A percentile compares a stretch with the other conserved stretches of the same genome.
phyloP scores from a whole-genome alignment of 805 yeast genomes.

The Yarrowia phangngaensis region DNA sequence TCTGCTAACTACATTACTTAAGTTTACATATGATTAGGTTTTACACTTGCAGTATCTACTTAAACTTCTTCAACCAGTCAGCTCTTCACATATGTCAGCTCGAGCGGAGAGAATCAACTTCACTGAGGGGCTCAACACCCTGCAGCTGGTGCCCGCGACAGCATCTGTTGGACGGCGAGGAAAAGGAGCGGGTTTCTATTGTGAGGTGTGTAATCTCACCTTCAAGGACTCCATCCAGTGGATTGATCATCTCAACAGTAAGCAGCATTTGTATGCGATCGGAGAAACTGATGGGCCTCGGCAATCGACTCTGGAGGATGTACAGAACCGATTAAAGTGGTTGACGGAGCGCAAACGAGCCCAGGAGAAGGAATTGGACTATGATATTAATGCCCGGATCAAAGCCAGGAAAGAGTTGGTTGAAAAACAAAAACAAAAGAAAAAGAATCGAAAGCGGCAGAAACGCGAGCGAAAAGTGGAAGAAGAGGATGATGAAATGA shows the following conservation, averaged over 20 bases:
- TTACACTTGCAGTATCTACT: background rate
- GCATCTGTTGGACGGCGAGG: constrained; percentile 44
- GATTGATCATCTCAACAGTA: constrained; percentile 78
- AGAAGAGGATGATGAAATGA: constrained; percentile 10
- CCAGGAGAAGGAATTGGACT: constrained; percentile 28
- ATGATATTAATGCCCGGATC: constrained; percentile 19
- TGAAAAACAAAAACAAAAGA: constrained; percentile 4
- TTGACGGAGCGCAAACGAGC: constrained; percentile 38
- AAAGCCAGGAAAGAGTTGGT: background rate
- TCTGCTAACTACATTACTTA: too few relatives aligned
- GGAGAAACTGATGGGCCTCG: constrained; percentile 43
- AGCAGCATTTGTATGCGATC: constrained; percentile 47
- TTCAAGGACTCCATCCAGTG: constrained; percentile 79
- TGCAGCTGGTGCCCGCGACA: constrained; percentile 39
- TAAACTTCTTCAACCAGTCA: background rate
- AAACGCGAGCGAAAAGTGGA: constrained; percentile 7
- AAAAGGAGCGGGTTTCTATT: constrained; percentile 75
- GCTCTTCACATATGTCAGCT: constrained; percentile 25
- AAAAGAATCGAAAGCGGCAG: constrained; percentile 11
- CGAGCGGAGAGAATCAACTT: constrained; percentile 35
- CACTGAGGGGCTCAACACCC: constrained; percentile 38
- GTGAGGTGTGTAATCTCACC: constrained; percentile 74
- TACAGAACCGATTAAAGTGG: constrained; percentile 42
- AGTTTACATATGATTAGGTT: background rate
- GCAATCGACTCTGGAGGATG: constrained; percentile 46